Percentiles rank a stretch among this genome's conserved stretches.
Evolutionary conservation across 2,329 filamentous ascomycete genomes (phyloP).

Genomic region (Colletotrichum ledebouriae): DNA sequence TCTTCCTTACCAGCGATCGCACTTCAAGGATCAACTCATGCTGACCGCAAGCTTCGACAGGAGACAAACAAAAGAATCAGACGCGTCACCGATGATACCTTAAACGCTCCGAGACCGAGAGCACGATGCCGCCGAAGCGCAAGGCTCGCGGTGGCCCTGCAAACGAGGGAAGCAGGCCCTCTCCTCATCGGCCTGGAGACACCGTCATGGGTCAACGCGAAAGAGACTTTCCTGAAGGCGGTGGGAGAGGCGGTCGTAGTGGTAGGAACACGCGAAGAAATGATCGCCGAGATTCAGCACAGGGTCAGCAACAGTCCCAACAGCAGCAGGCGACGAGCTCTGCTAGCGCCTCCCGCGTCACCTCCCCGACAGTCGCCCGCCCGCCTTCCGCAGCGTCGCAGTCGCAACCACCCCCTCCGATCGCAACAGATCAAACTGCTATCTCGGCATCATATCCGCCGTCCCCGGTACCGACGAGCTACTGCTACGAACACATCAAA

Average conservation of each 20-base stretch:
- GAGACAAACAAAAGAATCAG: not conserved
- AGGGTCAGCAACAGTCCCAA: constrained; percentile 46
- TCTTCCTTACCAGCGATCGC: constrained; percentile 6
- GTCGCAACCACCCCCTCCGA: constrained; percentile 50
- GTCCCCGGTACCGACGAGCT: constrained; percentile 60
- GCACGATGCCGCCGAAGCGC: constrained; percentile 69
- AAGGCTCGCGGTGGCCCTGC: constrained; percentile 68
- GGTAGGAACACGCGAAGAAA: constrained; percentile 60
- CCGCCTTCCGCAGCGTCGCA: constrained; percentile 32
- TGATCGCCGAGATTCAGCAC: constrained; percentile 67
- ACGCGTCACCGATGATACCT: constrained; percentile 35
- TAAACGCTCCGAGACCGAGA: constrained; percentile 44
- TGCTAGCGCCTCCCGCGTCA: constrained; percentile 34
- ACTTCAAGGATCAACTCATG: not conserved
- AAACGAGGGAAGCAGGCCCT: constrained; percentile 66
- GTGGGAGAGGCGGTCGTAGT: constrained; percentile 60
- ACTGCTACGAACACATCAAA: constrained; percentile 82
- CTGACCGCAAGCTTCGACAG: constrained; percentile 24
- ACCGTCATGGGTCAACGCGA: constrained; percentile 70
- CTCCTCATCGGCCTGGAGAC: constrained; percentile 73
- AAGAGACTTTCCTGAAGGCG: constrained; percentile 60
- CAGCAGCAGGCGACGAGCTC: constrained; percentile 31
- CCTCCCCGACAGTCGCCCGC: constrained; percentile 34
- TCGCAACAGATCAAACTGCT: constrained; percentile 46
- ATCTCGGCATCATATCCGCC: constrained; percentile 45